phyloP scores from a whole-genome alignment of 495 filamentous ascomycete species.

The Trichoderma virens region DNA sequence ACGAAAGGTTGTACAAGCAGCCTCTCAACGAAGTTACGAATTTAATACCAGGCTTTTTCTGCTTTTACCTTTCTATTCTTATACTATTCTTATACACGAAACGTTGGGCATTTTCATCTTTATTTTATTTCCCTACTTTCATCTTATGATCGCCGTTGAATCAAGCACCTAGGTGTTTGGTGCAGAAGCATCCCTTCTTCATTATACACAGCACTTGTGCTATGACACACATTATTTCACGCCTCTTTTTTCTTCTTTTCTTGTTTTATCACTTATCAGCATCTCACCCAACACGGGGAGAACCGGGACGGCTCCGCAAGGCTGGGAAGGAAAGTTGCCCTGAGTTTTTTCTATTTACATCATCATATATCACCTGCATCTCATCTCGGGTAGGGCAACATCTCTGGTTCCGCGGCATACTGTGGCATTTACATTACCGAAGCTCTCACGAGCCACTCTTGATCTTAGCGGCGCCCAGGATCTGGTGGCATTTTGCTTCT shows the following conservation, averaged over 20 bases:
- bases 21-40: not conserved
- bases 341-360: not conserved
- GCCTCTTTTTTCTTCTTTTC: too few relatives aligned
- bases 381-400: not conserved
- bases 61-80: not conserved
- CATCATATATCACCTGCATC: not conserved
- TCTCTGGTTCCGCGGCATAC: too few relatives aligned
- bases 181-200: not conserved
- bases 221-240: not conserved
- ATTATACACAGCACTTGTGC: not conserved
- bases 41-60: not conserved
- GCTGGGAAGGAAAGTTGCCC: not conserved
- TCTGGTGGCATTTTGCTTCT: not conserved
- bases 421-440: not conserved
- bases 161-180: too few relatives aligned
- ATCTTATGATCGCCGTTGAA: too few relatives aligned
- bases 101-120: too few relatives aligned
- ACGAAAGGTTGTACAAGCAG: not conserved
- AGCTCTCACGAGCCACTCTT: constrained; percentile 1
- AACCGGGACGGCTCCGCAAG: not conserved
- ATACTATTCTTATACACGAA: not conserved
- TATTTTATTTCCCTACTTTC: too few relatives aligned
- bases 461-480: constrained; percentile 3
- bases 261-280: not conserved
- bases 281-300: not conserved